Conservation (phyloP, 768 basidiomycete genomes). For the Lactarius akahatsu region DNA sequence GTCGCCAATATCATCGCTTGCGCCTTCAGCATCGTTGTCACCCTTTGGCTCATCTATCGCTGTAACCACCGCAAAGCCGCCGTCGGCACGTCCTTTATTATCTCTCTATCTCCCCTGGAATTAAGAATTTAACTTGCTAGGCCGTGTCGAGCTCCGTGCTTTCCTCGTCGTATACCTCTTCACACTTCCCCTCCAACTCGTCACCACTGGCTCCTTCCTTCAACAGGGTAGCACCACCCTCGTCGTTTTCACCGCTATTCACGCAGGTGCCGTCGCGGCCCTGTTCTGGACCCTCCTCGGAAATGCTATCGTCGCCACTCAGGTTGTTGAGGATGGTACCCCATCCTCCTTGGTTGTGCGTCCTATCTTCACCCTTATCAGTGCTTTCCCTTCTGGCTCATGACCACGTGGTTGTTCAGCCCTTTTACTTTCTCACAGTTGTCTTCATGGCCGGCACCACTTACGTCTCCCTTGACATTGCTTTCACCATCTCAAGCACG, state of each 20-base stretch:
- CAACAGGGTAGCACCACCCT: slow-evolving; percentile 73
- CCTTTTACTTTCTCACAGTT: slow-evolving; percentile 54
- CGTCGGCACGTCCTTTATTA: slow-evolving; percentile 52
- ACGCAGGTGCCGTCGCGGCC: slow-evolving; percentile 72
- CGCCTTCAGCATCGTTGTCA: slow-evolving; percentile 64
- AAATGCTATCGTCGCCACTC: slow-evolving; percentile 79
- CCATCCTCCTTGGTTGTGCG: slow-evolving; percentile 63
- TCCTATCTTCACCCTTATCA: slow-evolving; percentile 29
- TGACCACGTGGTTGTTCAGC: slow-evolving; percentile 42
- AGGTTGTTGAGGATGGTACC: slow-evolving; percentile 91
- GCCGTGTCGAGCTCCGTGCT: slow-evolving; percentile 66
- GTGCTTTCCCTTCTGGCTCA: background rate
- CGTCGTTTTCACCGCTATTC: slow-evolving; percentile 71
- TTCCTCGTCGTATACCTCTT: slow-evolving; percentile 67
- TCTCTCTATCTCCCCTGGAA: background rate
- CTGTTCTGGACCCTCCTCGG: slow-evolving; percentile 79
- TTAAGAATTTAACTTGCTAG: slow-evolving; percentile 37
- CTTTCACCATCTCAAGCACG: slow-evolving; percentile 58
- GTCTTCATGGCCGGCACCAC: slow-evolving; percentile 68
- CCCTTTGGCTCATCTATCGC: slow-evolving; percentile 54
- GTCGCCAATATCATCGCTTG: slow-evolving; percentile 85
- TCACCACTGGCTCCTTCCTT: slow-evolving; percentile 78
- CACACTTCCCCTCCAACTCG: slow-evolving; percentile 74
- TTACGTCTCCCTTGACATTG: slow-evolving; percentile 86
- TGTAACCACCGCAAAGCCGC: slow-evolving; percentile 77